phyloP scores from a whole-genome alignment of 805 yeast genomes.

The Candida mattraensis region DNA sequence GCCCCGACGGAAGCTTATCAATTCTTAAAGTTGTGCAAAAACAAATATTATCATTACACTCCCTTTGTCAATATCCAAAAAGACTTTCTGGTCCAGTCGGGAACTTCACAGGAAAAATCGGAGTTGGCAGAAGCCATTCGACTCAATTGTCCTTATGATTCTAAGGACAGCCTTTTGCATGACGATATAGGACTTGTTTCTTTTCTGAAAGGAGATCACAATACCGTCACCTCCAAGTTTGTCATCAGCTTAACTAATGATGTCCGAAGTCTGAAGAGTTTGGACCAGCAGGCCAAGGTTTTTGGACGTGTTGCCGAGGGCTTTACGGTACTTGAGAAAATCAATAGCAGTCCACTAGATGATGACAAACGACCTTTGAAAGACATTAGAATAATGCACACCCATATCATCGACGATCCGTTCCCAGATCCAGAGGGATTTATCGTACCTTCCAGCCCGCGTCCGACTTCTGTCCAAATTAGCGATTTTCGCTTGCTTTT shows the following conservation, averaged over 20 bases:
- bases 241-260: slow-evolving; percentile 37
- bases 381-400: slow-evolving; percentile 53
- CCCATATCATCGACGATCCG: slow-evolving; percentile 55
- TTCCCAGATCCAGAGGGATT: slow-evolving; percentile 38
- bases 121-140: slow-evolving; percentile 7
- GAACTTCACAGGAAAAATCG: slow-evolving; percentile 48
- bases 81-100: slow-evolving; percentile 42
- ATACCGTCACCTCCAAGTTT: slow-evolving; percentile 36
- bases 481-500: slow-evolving; percentile 35
- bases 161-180: slow-evolving; percentile 26
- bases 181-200: slow-evolving; percentile 37
- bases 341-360: slow-evolving; percentile 43
- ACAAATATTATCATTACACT: slow-evolving; percentile 50
- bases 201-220: slow-evolving; percentile 7
- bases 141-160: slow-evolving; percentile 5
- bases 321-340: slow-evolving; percentile 41
- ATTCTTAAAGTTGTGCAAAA: slow-evolving; percentile 54
- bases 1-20: slow-evolving; percentile 42
- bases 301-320: slow-evolving; percentile 59
- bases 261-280: slow-evolving; percentile 23
- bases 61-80: slow-evolving; percentile 47
- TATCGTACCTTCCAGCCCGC: slow-evolving; percentile 33
- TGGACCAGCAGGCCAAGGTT: slow-evolving; percentile 26
- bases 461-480: slow-evolving; percentile 33
- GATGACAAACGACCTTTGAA: slow-evolving; percentile 40